phyloP scores from a whole-genome alignment of 1,284 basidiomycete species.

The Phellinidium pouzarii region DNA sequence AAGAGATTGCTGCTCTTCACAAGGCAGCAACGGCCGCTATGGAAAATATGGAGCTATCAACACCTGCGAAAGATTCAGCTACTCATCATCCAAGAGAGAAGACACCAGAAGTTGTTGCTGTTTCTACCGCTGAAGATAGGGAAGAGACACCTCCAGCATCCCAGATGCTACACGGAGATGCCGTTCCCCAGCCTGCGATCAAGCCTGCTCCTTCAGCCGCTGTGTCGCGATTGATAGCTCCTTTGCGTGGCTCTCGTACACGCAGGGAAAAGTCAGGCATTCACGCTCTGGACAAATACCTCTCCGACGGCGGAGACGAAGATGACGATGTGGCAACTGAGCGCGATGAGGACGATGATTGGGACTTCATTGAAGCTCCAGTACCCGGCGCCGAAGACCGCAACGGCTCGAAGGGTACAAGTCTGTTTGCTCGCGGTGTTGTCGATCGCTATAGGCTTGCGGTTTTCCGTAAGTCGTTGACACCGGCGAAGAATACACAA shows the following conservation, averaged over 20 bases:
- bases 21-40: conserved; percentile 11
- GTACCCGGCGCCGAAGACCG: conserved; percentile 64
- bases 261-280: conserved; percentile 75
- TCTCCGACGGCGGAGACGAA: conserved; percentile 52
- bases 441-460: conserved; percentile 74
- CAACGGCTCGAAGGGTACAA: conserved; percentile 69
- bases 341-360: conserved; percentile 71
- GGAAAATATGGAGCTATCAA: conserved; percentile 10
- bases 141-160: conserved; percentile 4
- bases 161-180: conserved; percentile 5
- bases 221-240: conserved; percentile 26
- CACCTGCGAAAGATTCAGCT: conserved; percentile 8
- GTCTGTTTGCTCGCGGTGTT: conserved; percentile 76
- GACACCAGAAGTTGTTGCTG: conserved; percentile 6
- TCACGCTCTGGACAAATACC: conserved; percentile 61
- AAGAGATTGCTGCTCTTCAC: conserved; percentile 19
- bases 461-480: conserved; percentile 75
- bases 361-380: conserved; percentile 75
- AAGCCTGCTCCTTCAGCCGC: conserved; percentile 4
- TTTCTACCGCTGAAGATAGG: background rate
- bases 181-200: background rate
- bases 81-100: conserved; percentile 9
- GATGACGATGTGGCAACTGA: conserved; percentile 44
- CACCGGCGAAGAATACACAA: conserved; percentile 38
- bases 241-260: conserved; percentile 28